A percentile compares a stretch with the other conserved stretches of the same genome.
Evolutionary conservation across 768 basidiomycete species (phyloP).

Genomic region (Tricholoma flavovirens): DNA sequence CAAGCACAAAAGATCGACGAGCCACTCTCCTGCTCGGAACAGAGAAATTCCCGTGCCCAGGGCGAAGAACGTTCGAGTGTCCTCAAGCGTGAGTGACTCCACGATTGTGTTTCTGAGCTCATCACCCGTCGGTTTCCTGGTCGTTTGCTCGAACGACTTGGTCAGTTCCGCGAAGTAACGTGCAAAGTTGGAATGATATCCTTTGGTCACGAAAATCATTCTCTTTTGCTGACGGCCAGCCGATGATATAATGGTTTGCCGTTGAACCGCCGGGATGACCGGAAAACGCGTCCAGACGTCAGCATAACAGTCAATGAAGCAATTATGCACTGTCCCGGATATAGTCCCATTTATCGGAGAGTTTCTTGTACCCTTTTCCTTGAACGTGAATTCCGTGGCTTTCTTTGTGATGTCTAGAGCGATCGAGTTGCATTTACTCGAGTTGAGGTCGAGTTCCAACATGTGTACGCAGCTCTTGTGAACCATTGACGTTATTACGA

Average conservation of each 20-base stretch:
- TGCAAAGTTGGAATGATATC: constrained; percentile 27
- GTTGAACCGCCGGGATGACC: constrained; percentile 45
- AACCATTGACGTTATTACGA: constrained; percentile 40
- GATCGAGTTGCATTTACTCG: constrained; percentile 32
- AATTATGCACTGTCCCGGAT: constrained; percentile 36
- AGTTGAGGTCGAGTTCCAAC: constrained; percentile 30
- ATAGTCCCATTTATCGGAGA: constrained; percentile 10
- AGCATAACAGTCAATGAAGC: constrained; percentile 46
- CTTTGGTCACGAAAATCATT: constrained; percentile 40
- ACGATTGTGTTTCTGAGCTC: constrained; percentile 34
- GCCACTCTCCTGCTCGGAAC: constrained; percentile 53
- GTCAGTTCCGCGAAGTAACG: constrained; percentile 43
- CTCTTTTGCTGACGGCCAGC: constrained; percentile 25
- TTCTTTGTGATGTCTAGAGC: constrained; percentile 50
- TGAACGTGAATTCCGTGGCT: constrained; percentile 51
- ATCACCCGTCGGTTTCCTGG: constrained; percentile 47
- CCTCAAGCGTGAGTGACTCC: constrained; percentile 22
- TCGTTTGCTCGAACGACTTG: constrained; percentile 38
- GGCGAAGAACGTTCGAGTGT: constrained; percentile 18
- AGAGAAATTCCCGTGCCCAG: constrained; percentile 26
- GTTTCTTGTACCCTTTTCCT: constrained; percentile 29
- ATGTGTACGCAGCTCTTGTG: constrained; percentile 37
- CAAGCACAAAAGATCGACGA: constrained; percentile 53
- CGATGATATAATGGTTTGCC: constrained; percentile 35
- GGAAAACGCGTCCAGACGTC: constrained; percentile 62